phyloP scores from a whole-genome alignment of 164 flowering plant genomes.

The Platanus orientalis region DNA sequence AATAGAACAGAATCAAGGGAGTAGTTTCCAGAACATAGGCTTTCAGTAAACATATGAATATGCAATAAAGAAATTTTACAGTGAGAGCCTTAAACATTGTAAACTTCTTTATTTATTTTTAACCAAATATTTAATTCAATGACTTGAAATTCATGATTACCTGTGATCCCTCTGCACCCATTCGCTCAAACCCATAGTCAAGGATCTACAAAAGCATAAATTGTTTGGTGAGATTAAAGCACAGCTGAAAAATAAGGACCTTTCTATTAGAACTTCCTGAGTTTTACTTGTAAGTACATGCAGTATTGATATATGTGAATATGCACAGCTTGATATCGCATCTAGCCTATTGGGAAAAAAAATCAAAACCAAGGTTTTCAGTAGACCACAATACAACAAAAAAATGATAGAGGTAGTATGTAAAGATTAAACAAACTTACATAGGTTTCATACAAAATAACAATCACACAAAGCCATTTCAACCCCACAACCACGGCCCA shows the following conservation, averaged over 20 bases:
- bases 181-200: constrained; percentile 85
- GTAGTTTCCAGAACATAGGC: background rate
- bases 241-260: background rate
- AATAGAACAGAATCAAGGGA: background rate
- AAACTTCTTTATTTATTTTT: too few relatives aligned
- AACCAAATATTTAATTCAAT: background rate
- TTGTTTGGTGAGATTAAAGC: background rate
- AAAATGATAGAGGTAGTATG: too few relatives aligned
- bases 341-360: background rate
- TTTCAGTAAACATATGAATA: background rate
- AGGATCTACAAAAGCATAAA: constrained; percentile 51
- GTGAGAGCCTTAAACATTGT: background rate
- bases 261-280: background rate
- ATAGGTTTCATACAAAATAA: too few relatives aligned
- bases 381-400: background rate
- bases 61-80: background rate
- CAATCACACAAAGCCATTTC: too few relatives aligned
- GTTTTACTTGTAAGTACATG: background rate
- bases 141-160: constrained; percentile 29
- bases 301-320: background rate
- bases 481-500: too few relatives aligned
- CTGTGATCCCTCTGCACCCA: constrained; percentile 77
- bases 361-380: background rate
- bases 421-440: too few relatives aligned
- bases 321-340: background rate